Evolutionary conservation across 441 rosid genomes (phyloP).

Genomic region (Croton laevigatus): DNA sequence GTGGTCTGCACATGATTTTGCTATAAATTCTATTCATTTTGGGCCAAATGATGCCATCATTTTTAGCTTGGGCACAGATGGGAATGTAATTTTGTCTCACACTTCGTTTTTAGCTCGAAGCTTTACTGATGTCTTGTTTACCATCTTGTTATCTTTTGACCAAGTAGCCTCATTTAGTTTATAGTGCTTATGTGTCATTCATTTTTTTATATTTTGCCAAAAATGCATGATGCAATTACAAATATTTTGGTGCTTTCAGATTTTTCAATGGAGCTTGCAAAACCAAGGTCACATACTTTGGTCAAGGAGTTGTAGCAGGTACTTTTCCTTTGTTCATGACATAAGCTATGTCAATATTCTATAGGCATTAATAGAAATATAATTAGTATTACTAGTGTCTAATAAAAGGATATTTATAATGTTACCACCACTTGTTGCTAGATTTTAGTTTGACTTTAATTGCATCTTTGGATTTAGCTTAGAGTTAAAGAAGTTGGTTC

Average conservation of each 20-base stretch:
- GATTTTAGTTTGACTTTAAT: background rate
- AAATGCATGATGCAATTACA: slow-evolving; percentile 15
- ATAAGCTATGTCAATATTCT: background rate
- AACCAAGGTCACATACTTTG: slow-evolving; percentile 70
- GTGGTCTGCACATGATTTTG: slow-evolving; percentile 78
- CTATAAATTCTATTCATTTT: slow-evolving; percentile 61
- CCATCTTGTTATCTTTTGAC: background rate
- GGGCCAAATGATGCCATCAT: slow-evolving; percentile 75
- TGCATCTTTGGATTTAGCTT: slow-evolving; percentile 7
- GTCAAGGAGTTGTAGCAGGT: slow-evolving; percentile 66
- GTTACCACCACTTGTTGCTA: background rate
- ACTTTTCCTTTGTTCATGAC: background rate
- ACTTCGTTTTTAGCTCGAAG: background rate
- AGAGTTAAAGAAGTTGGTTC: slow-evolving; percentile 4
- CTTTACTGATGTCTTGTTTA: background rate
- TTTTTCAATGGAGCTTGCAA: slow-evolving; percentile 79
- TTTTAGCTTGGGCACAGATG: slow-evolving; percentile 68
- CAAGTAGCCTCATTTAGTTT: background rate
- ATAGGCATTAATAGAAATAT: background rate
- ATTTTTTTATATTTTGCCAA: background rate
- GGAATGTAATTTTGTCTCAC: slow-evolving; percentile 40
- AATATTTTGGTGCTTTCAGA: slow-evolving; percentile 33
- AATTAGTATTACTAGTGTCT: too few species aligned
- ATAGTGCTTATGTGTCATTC: background rate
- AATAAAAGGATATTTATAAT: background rate